Evolutionary conservation across 768 basidiomycete genomes (phyloP), one percentile per base, ranked within the genome.

Genomic region (Termitomyces sp.): DNA sequence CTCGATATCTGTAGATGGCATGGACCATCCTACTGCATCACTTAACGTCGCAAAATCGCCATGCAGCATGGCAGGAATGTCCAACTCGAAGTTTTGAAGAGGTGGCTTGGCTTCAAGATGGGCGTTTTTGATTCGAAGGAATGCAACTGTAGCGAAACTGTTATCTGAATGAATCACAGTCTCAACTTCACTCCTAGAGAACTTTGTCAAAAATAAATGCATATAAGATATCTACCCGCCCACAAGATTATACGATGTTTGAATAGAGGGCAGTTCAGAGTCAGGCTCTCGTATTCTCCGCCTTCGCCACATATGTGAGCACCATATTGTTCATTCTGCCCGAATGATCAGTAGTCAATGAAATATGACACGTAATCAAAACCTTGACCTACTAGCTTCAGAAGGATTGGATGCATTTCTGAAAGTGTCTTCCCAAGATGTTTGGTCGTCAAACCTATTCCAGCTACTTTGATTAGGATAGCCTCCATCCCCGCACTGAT

Each of bases 271-370:
- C 89, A 90, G 63, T 97, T 92, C 13, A 94, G 75, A 1, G 96
- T 98, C 57, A 98, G 75, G 0, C 88, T 92, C 69, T 99, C 97
- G 71, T 98, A 99, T 73, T 99, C 97, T 2, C 97, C 97, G 2
- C 97, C 97, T 73, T 99, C 97, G 10, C 97, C 97, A 61, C 96
- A 98, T 2, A 96, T 81, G 68, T 99, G 97, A 0, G 89, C 87
- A 4, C 94, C 94, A 65, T 94, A 99, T 28, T 84, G 72, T 10
- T 72, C 67, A 68, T 95, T 92, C 92, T 94, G 24, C 20, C n/a
- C 20, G 4, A 38, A 42, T 20, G 24, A 40, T 42, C 26, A 40
- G 40, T 20, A 16, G 16, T 38, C n/a, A 28, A 22, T 35, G 35
- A 5, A 7, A 56, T 20, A 48, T 36, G 35, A 10, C 35, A 28